phyloP scores from a whole-genome alignment of 352 stramenopile genomes.

The Globisporangium paroecandrum region DNA sequence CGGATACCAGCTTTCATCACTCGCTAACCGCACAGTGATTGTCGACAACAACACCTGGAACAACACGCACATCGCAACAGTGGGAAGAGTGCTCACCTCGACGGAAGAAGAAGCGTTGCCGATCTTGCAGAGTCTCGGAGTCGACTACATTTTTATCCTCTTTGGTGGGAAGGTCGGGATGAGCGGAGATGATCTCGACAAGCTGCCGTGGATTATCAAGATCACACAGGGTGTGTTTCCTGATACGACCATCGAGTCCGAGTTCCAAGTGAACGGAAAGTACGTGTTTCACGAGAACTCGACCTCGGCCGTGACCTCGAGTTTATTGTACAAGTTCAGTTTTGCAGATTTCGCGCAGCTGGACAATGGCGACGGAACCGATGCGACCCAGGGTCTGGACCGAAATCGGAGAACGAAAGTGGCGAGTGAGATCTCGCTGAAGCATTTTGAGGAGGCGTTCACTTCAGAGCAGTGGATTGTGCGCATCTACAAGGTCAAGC shows the following conservation, averaged over 20 bases:
- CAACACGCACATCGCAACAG: slow-evolving; percentile 95
- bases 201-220: slow-evolving; percentile 91
- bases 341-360: slow-evolving; percentile 76
- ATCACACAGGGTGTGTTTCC: slow-evolving; percentile 88
- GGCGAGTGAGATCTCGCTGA: slow-evolving; percentile 61
- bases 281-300: slow-evolving; percentile 74
- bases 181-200: slow-evolving; percentile 90
- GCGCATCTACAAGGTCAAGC: slow-evolving; percentile 85
- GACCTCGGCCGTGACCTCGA: slow-evolving; percentile 78
- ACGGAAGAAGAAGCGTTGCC: slow-evolving; percentile 64
- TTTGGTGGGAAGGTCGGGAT: slow-evolving; percentile 72
- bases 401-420: slow-evolving; percentile 58
- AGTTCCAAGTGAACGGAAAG: slow-evolving; percentile 67
- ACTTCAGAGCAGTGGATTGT: slow-evolving; percentile 92
- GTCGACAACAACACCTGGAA: slow-evolving; percentile 98
- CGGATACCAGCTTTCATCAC: slow-evolving; percentile 78
- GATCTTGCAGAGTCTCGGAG: slow-evolving; percentile 71
- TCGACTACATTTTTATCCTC: slow-evolving; percentile 79
- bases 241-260: slow-evolving; percentile 79
- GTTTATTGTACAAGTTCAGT: slow-evolving; percentile 92
- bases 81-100: slow-evolving; percentile 79
- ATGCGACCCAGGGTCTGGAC: slow-evolving; percentile 58
- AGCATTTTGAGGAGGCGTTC: slow-evolving; percentile 90
- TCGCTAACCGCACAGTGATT: slow-evolving; percentile 81
- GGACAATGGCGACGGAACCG: slow-evolving; percentile 21